Conservation (phyloP, 768 basidiomycete species). For the Termitomyces sp. region DNA sequence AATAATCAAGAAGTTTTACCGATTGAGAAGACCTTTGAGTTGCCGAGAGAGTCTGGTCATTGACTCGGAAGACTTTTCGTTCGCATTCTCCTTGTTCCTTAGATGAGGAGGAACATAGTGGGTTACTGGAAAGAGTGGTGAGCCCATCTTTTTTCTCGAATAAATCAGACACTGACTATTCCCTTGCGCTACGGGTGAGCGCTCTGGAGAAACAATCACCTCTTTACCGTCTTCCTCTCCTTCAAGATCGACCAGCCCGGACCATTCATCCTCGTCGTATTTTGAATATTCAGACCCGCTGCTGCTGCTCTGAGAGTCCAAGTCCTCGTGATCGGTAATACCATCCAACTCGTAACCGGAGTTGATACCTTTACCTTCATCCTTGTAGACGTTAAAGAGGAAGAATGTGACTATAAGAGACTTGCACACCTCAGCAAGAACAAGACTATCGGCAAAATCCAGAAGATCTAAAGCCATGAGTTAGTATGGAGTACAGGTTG, state of each 20-base stretch:
- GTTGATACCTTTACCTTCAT: background rate
- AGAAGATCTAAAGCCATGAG: conserved; percentile 41
- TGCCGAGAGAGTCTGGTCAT: conserved; percentile 61
- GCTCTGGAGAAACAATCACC: background rate
- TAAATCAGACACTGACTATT: background rate
- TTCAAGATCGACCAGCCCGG: background rate
- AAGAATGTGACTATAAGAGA: background rate
- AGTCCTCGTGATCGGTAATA: background rate
- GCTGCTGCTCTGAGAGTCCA: background rate
- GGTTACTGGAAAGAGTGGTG: conserved; percentile 15
- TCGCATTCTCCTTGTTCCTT: conserved; percentile 31
- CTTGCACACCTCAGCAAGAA: conserved; percentile 9
- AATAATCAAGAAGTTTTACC: conserved; percentile 36
- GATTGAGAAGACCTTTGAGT: conserved; percentile 84
- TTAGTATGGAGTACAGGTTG: background rate
- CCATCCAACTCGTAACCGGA: background rate
- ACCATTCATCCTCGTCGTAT: conserved; percentile 12
- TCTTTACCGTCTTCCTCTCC: conserved; percentile 22
- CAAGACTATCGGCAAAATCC: conserved; percentile 40
- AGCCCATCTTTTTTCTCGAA: background rate
- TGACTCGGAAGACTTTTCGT: conserved; percentile 29
- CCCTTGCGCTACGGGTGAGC: background rate
- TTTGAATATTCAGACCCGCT: conserved; percentile 4
- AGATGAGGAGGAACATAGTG: conserved; percentile 84
- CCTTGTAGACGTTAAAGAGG: conserved; percentile 4